Conservation (phyloP, 2,329 filamentous ascomycete species). For the Bipolaris cookei region DNA sequence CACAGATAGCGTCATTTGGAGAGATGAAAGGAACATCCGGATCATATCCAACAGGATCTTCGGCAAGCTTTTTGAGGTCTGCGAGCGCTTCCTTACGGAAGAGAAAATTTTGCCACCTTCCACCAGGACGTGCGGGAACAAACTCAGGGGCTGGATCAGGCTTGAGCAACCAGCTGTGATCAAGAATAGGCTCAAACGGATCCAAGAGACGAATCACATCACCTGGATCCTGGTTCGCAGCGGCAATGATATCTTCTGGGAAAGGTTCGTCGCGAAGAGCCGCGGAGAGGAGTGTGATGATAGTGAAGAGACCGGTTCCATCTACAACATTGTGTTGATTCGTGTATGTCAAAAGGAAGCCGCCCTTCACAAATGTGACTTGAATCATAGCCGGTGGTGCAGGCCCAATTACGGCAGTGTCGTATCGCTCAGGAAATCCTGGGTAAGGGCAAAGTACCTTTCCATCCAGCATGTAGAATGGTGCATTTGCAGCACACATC, state of each 20-base stretch:
- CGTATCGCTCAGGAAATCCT: background rate
- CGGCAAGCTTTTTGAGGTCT: background rate
- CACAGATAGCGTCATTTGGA: background rate
- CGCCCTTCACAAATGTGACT: background rate
- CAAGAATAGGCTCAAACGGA: conserved; percentile 1
- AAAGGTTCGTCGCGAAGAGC: conserved; percentile 2
- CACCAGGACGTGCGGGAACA: background rate
- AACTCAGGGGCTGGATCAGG: background rate
- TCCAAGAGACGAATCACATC: background rate
- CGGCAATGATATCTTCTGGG: conserved; percentile 1
- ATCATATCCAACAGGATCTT: background rate
- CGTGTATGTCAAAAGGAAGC: background rate
- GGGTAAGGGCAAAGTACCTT: background rate
- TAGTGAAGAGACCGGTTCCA: background rate
- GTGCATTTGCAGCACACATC: background rate
- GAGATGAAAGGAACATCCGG: background rate
- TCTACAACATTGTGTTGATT: conserved; percentile 1
- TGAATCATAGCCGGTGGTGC: background rate
- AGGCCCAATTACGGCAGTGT: background rate
- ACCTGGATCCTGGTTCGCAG: background rate
- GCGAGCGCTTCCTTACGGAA: background rate
- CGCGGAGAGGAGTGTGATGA: conserved; percentile 1
- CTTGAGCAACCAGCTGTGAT: background rate
- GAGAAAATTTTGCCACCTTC: background rate
- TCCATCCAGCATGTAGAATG: background rate